Base-by-base conservation (phyloP, 2,329 filamentous ascomycete genomes). In the Hypoxylon sp. region DNA sequence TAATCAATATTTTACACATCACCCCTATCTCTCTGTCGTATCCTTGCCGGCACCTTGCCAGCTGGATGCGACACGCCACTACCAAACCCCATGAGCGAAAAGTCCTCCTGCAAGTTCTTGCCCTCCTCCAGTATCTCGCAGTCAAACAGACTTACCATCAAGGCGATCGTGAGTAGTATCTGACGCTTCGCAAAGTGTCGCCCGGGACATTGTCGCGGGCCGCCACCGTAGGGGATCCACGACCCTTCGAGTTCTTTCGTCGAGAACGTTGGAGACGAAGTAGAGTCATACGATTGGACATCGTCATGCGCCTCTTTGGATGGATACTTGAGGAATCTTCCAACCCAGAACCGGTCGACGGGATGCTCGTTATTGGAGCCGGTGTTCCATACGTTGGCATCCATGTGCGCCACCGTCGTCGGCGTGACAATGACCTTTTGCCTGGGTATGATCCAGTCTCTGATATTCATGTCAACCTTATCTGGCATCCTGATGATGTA, bases 101-200 rank as follows among this genome's bases (percentile, higher is more conserved):
- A 69, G 50, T 74, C 70, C 49, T 72, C 72, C 58, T 63, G 58
- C 28, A 70, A 41, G 13, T 70, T 5, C 20, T 20, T 55, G 4
- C 68, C 68, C 10, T 65, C 67, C 4, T 55, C 65, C 0, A 65
- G 39, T 59, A 75, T 70, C 39, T 75, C 71, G 39, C 64, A 70
- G 37, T 74, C 72, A 50, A 73, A 71, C 1, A 73, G 37, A 47
- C 56, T 69, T 13, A 72, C 52, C 49, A 65, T 64, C 17, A 68
- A 52, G 46, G 62, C 64, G 6, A 41, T 63, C 2, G 71, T 73
- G 3, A 74, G 53, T 24, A 75, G 37, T 49, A 74, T 74, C 60
- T 74, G 72, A 19, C 73, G 70, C 37, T 74, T 75, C 1, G 74
- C 72, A 60, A 75, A 75, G 60, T 74, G 71, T 8, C 71, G 63